phyloP scores from a whole-genome alignment of 805 yeast genomes.

The Hanseniaspora jakobsenii region DNA sequence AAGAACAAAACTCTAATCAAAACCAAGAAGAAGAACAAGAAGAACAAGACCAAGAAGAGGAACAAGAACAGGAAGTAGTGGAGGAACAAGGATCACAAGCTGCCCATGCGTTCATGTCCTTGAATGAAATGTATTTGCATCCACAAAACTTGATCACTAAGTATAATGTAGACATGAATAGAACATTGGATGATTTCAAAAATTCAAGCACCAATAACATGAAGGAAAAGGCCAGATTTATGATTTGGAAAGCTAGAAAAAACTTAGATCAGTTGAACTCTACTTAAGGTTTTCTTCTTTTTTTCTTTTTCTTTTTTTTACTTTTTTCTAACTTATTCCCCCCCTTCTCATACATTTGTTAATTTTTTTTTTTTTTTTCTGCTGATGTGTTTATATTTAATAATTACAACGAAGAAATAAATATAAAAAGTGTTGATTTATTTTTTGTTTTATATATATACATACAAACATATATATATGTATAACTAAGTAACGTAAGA shows the following conservation, averaged over 20 bases:
- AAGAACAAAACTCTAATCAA: background rate
- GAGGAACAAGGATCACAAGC: too few relatives aligned
- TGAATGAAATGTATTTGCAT: constrained; percentile 24
- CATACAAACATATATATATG: background rate
- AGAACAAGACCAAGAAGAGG: too few relatives aligned
- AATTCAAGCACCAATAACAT: constrained; percentile 19
- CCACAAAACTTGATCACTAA: constrained; percentile 26
- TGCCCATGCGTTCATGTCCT: constrained; percentile 20
- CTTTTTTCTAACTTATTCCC: too few relatives aligned
- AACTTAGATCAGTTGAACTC: constrained; percentile 33
- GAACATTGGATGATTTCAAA: constrained; percentile 19
- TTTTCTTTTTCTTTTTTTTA: background rate
- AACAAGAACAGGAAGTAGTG: too few relatives aligned
- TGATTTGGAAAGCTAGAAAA: constrained; percentile 51
- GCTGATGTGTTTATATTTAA: too few relatives aligned
- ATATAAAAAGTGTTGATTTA: too few relatives aligned
- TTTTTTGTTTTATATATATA: too few relatives aligned
- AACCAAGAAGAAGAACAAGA: background rate
- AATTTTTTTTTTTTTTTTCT: too few relatives aligned
- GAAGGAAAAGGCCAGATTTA: constrained; percentile 26
- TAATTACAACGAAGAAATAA: too few relatives aligned
- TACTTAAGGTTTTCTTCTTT: constrained; percentile 1
- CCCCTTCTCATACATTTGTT: too few relatives aligned
- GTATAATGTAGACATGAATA: constrained; percentile 22
- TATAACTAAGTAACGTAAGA: background rate